Conservation (phyloP, 129 eudicot species). For the Tagetes erecta region DNA sequence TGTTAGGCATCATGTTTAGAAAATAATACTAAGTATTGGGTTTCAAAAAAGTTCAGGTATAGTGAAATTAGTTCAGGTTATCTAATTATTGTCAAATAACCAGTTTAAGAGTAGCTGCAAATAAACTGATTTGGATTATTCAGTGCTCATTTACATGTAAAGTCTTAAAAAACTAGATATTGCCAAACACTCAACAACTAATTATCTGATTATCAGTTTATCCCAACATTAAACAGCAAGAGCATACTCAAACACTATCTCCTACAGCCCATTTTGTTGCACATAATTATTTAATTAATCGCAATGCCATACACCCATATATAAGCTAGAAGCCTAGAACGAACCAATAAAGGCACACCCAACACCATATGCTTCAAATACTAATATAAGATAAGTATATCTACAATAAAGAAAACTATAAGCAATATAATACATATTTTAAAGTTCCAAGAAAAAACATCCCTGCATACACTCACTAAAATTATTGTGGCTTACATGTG, state of each 20-base stretch:
- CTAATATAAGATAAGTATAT: neutral
- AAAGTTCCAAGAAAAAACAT: neutral
- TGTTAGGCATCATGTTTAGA: constrained; percentile 28
- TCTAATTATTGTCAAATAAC: neutral
- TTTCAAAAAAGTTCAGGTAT: neutral
- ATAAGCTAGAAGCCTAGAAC: neutral
- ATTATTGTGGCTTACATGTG: neutral
- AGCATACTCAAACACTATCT: neutral
- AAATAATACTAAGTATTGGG: neutral
- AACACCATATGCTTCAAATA: neutral
- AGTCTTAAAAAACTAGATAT: neutral
- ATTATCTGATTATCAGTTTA: neutral
- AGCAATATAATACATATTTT: neutral
- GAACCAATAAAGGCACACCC: neutral
- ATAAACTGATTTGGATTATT: neutral
- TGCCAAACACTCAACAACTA: neutral
- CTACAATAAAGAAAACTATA: neutral
- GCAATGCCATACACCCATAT: neutral
- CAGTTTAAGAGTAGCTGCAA: neutral
- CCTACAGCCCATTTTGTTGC: neutral
- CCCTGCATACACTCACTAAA: neutral
- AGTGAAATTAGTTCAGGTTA: neutral
- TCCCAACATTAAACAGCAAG: neutral
- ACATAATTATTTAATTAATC: neutral
- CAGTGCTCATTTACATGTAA: neutral